Conservation (phyloP, 768 basidiomycete genomes). For the Trametopsis cervina region DNA sequence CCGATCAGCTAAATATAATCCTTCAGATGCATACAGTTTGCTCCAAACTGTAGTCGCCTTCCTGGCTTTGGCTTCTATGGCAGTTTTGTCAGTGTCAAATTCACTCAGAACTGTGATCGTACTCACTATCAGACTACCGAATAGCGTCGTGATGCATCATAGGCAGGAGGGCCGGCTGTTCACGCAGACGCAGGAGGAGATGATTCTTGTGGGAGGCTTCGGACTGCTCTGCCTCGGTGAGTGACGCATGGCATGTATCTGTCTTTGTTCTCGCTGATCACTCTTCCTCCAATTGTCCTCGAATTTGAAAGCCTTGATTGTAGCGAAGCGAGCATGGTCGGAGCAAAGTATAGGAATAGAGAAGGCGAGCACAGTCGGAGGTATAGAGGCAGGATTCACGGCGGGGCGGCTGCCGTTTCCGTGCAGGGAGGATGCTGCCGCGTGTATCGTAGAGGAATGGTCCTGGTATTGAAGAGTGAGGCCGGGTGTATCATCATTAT, state of each 20-base stretch:
- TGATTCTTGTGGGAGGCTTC: slow-evolving; percentile 62
- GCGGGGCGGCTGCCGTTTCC: slow-evolving; percentile 36
- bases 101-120: neutral
- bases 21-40: slow-evolving; percentile 23
- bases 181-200: slow-evolving; percentile 68
- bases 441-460: slow-evolving; percentile 72
- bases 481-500: neutral
- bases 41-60: slow-evolving; percentile 69
- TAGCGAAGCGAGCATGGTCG: slow-evolving; percentile 34
- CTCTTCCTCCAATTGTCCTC: too few species aligned
- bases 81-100: slow-evolving; percentile 48
- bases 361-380: slow-evolving; percentile 13
- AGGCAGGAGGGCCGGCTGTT: slow-evolving; percentile 51
- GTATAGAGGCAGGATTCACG: slow-evolving; percentile 13
- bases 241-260: slow-evolving; percentile 25
- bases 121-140: neutral
- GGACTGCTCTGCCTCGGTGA: slow-evolving; percentile 74
- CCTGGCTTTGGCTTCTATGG: slow-evolving; percentile 56
- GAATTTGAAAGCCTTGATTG: slow-evolving; percentile 32
- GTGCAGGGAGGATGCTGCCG: slow-evolving; percentile 52
- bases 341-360: slow-evolving; percentile 21
- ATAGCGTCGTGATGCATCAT: slow-evolving; percentile 65
- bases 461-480: slow-evolving; percentile 33
- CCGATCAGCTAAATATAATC: too few species aligned
- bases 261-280: too few species aligned